These are phyloP conservation scores for Mycena crocata DNA, from an alignment of 768 basidiomycete genomes.

Conservation along the genomic window DNA sequence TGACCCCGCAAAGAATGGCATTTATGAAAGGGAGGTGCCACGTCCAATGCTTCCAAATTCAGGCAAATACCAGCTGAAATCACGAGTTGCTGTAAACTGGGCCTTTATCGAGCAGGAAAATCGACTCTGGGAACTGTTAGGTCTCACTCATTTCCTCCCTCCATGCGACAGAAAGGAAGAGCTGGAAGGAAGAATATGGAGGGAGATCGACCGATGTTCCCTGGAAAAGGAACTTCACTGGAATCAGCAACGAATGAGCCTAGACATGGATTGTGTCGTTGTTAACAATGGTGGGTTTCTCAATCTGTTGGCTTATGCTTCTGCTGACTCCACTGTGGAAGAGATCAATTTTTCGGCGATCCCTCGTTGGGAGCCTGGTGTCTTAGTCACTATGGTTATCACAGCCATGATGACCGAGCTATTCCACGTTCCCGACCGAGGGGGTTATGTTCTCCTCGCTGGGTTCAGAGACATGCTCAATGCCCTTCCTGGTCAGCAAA, in stretches of 20 bases:
- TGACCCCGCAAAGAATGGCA: conserved; percentile 9
- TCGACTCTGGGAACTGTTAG: conserved; percentile 1
- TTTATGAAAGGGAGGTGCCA: neutral
- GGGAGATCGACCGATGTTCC: neutral
- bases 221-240: conserved; percentile 11
- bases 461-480: conserved; percentile 25
- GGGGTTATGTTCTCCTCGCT: conserved; percentile 36
- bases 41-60: conserved; percentile 26
- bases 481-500: neutral
- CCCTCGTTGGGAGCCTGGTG: conserved; percentile 5
- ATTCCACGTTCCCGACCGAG: conserved; percentile 35
- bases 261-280: neutral
- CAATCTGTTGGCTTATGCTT: neutral
- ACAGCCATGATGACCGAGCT: conserved; percentile 37
- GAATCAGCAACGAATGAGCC: conserved; percentile 4
- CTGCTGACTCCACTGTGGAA: neutral
- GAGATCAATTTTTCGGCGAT: conserved; percentile 7
- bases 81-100: neutral
- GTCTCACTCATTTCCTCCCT: conserved; percentile 3
- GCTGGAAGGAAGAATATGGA: neutral
- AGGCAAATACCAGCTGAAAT: conserved; percentile 18
- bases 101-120: conserved; percentile 9
- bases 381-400: conserved; percentile 22
- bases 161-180: neutral
- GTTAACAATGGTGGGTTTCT: conserved; percentile 6